Evolutionary conservation across 1,284 basidiomycete genomes (phyloP), one percentile per base, ranked within the genome.

Genomic region (Mixia osmundae): DNA sequence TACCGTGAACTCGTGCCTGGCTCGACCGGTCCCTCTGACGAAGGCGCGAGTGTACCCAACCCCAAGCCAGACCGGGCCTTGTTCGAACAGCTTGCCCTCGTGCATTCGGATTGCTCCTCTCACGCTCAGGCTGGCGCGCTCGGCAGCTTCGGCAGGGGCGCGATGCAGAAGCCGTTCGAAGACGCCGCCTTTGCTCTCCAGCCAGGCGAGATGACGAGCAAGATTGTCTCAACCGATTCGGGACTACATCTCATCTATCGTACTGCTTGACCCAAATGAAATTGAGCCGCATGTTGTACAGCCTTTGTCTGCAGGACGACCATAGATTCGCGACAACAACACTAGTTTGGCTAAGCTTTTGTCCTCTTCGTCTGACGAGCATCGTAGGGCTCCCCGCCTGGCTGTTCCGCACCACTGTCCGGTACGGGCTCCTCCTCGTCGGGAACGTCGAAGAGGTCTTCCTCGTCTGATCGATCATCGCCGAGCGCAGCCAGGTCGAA

Each of bases 111-210:
- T 56, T 89, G 82, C 57, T 77, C 76, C 3, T 83, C 77, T 33
- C 75, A 83, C 51, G 56, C 63, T 22, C 65, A 75, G 45, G 66
- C 65, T 3, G 85, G 85, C 1, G 83, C 94, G 55, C 66, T 94
- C 4, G 58, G 91, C 3, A 67, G 63, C 61, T 99, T 99, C 53
- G 68, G 66, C 2, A 68, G 60, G 11, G 79, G 77, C 3, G 75
- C 80, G 63, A 99, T 99, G 91, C 91, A 99, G 60, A 85, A 82
- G 58, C 72, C 82, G 16, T 99, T 99, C 53, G 87, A 95, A 61
- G 80, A 91, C 18, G 78, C 78, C 3, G 68, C 85, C 7, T 94
- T 72, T 57, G 68, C 59, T 1, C 66, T 95, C 42, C 55, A 72
- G 38, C 67, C 78, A n/a, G 80, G 76, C 11, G 60, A 80, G 57